Evolutionary conservation across 2,329 filamentous ascomycete genomes (phyloP), one percentile per base, ranked within the genome.

Genomic region (Ceratocystiopsis minuta): DNA sequence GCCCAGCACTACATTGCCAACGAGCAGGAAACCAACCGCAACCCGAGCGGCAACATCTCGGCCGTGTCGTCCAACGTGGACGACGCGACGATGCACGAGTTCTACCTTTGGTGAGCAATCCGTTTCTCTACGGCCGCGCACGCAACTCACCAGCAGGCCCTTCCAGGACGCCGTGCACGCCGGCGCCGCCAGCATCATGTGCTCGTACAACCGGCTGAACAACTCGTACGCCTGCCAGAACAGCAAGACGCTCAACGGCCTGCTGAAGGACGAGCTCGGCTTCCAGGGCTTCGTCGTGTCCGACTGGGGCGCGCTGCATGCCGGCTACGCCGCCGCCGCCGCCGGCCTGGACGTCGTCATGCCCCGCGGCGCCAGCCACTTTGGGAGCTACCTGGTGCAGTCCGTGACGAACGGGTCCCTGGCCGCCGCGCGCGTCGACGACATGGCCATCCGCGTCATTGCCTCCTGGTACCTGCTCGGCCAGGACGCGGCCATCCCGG

Each of bases 271-370:
- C 0, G 69, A 72, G 49, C 60, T 72, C 3, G 68, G 68, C 11
- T 73, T 72, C 46, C 63, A 70, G 50, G 79, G 79, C 0, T 81
- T 77, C 49, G 69, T 83, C 2, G 68, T 78, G 35, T 67, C 70
- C 0, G 80, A 85, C 52, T 84, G 78, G 76, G 37, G 44, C 43
- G 79, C 75, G 1, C 76, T 80, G 42, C 76, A 80, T 48, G 61
- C 71, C 0, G 77, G 78, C 33, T 68, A 78, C 12, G 67, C 67
- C 1, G 68, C 67, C 5, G 66, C 77, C 1, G 58, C 77, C 43
- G 74, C 77, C 3, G 81, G 80, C 24, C 55, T 86, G 24, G 80
- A 85, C 52, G 75, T 83, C 69, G 70, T 68, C 12, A 84, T 85
- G 80, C 78, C 77, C 0, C 57, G 47, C 10, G 2, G 24, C 9